These are phyloP conservation scores for Aspergillus nomiae DNA, from an alignment of 2,329 filamentous ascomycete species.

Conservation along the genomic window DNA sequence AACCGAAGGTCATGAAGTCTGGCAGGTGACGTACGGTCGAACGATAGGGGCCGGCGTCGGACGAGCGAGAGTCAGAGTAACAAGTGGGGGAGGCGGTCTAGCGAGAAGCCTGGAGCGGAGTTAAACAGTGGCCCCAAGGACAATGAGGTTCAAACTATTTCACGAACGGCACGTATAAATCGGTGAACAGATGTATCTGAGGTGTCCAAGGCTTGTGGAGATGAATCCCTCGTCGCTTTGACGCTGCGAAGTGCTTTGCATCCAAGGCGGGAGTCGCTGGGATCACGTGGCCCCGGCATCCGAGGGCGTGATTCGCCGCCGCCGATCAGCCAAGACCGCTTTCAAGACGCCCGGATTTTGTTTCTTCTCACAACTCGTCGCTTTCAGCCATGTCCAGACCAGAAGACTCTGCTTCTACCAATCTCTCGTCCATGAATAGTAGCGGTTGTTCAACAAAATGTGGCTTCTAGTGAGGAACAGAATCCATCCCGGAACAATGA, in stretches of 20 bases:
- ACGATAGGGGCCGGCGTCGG: conserved; percentile 23
- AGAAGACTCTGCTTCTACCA: neutral
- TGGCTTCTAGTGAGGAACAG: neutral
- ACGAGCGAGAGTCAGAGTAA: conserved; percentile 33
- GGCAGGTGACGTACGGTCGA: conserved; percentile 21
- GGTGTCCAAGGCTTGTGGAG: conserved; percentile 25
- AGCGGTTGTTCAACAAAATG: neutral
- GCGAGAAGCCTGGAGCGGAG: conserved; percentile 17
- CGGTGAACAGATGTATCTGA: conserved; percentile 19
- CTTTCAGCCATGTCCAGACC: neutral
- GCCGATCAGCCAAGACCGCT: conserved; percentile 25
- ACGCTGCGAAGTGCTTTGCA: conserved; percentile 40
- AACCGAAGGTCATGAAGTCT: conserved; percentile 7
- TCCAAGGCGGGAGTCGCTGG: conserved; percentile 40
- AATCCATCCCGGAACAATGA: neutral
- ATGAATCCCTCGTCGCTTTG: conserved; percentile 29
- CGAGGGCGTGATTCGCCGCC: conserved; percentile 29
- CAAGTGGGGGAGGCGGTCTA: conserved; percentile 18
- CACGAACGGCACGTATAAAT: conserved; percentile 4
- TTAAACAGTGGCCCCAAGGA: conserved; percentile 14
- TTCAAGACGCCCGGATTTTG: conserved; percentile 5
- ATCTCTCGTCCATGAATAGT: neutral
- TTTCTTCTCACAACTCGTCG: neutral
- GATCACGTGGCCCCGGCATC: conserved; percentile 32
- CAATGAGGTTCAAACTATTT: conserved; percentile 9